Conservation (phyloP, 2,329 filamentous ascomycete species). For the Pseudopithomyces maydicus region DNA sequence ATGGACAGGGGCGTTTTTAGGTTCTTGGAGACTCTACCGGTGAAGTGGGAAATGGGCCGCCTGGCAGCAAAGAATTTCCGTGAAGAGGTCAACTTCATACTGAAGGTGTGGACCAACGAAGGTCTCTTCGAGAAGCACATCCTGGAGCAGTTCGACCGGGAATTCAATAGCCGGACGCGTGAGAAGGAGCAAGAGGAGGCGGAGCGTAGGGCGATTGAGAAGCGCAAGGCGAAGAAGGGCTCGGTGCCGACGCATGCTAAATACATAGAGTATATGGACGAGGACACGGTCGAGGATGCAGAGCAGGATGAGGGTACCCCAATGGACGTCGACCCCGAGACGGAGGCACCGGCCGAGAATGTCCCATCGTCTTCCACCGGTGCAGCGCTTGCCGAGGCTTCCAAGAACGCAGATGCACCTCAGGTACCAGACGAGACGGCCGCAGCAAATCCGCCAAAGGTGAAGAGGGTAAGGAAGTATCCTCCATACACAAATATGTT, state of each 20-base stretch:
- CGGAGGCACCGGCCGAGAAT: background rate
- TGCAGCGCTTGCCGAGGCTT: no score
- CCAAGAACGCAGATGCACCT: background rate
- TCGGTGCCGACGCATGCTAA: constrained; percentile 14
- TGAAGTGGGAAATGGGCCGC: constrained; percentile 76
- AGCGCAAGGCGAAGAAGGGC: constrained; percentile 23
- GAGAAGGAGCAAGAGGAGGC: constrained; percentile 61
- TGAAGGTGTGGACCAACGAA: constrained; percentile 41
- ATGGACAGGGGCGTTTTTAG: constrained; percentile 73
- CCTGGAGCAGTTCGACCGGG: constrained; percentile 28
- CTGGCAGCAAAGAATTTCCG: constrained; percentile 71
- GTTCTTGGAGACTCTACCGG: constrained; percentile 73
- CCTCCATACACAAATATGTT: no score
- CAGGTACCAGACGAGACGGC: constrained; percentile 38
- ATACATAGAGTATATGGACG: constrained; percentile 1
- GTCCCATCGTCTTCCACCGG: no score
- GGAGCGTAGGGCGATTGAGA: constrained; percentile 68
- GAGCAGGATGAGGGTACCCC: constrained; percentile 9
- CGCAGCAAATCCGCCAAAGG: constrained; percentile 43
- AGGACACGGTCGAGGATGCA: constrained; percentile 2
- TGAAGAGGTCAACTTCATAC: constrained; percentile 37
- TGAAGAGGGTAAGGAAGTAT: no score
- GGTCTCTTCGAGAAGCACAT: constrained; percentile 38
- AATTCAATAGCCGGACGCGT: constrained; percentile 43
- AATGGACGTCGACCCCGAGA: background rate